Evolutionary conservation across 345 rosid genomes (phyloP).

Genomic region (Gossypium anomalum): DNA sequence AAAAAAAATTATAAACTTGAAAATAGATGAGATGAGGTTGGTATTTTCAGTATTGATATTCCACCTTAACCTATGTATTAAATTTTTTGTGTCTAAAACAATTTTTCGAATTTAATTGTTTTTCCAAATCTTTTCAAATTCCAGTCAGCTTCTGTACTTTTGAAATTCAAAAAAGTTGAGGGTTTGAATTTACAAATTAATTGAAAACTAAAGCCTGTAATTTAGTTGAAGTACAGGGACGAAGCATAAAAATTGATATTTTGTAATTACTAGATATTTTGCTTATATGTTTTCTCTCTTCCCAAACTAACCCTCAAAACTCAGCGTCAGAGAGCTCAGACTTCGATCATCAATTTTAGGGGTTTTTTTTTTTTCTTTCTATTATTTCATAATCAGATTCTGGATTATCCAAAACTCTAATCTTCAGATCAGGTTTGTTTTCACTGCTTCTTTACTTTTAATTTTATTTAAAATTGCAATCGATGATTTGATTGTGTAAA

Average conservation of each 20-base stretch:
- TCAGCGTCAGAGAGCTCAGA: constrained; percentile 1
- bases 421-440: constrained; percentile 32
- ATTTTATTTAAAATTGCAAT: background rate
- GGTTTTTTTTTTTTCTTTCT: constrained; percentile 27
- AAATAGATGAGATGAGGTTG: no score
- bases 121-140: no score
- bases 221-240: background rate
- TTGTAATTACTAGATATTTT: background rate
- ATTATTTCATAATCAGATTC: background rate
- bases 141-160: no score
- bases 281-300: background rate
- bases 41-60: no score
- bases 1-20: no score
- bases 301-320: background rate
- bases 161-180: no score
- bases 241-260: background rate
- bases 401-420: constrained; percentile 26
- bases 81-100: no score
- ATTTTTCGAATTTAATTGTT: no score
- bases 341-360: constrained; percentile 26
- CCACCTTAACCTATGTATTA: no score
- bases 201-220: background rate
- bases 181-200: no score
- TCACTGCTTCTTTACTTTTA: background rate
- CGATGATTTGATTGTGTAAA: background rate